Evolutionary conservation across 352 stramenopile genomes (phyloP).

Genomic region (Blastocystis sp.): DNA sequence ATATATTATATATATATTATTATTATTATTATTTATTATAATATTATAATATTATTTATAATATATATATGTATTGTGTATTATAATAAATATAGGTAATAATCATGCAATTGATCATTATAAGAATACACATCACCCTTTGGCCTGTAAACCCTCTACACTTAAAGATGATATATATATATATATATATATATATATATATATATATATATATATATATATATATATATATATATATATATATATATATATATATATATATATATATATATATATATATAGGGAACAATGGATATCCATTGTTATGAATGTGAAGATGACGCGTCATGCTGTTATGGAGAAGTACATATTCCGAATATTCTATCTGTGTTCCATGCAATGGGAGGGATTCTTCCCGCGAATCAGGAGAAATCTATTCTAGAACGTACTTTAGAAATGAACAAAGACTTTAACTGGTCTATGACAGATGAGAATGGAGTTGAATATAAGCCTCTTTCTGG

Average conservation of each 20-base stretch:
- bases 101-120: constrained; percentile 84
- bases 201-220: constrained; percentile 75
- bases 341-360: background rate
- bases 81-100: constrained; percentile 79
- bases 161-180: too few species aligned
- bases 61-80: constrained; percentile 55
- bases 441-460: constrained; percentile 85
- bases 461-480: constrained; percentile 81
- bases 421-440: constrained; percentile 91
- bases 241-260: constrained; percentile 70
- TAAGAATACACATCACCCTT: constrained; percentile 73
- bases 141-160: constrained; percentile 90
- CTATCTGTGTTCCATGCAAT: constrained; percentile 16
- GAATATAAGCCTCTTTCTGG: constrained; percentile 68
- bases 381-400: constrained; percentile 74
- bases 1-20: background rate
- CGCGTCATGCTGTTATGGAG: constrained; percentile 8
- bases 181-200: too few species aligned
- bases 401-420: constrained; percentile 93
- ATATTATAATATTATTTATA: background rate
- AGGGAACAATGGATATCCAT: constrained; percentile 4
- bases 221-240: constrained; percentile 86
- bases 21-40: background rate
- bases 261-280: background rate
- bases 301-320: constrained; percentile 8